Evolutionary conservation across 139 green algal genomes (phyloP).

Genomic region (Auxenochlorella protothecoides): DNA sequence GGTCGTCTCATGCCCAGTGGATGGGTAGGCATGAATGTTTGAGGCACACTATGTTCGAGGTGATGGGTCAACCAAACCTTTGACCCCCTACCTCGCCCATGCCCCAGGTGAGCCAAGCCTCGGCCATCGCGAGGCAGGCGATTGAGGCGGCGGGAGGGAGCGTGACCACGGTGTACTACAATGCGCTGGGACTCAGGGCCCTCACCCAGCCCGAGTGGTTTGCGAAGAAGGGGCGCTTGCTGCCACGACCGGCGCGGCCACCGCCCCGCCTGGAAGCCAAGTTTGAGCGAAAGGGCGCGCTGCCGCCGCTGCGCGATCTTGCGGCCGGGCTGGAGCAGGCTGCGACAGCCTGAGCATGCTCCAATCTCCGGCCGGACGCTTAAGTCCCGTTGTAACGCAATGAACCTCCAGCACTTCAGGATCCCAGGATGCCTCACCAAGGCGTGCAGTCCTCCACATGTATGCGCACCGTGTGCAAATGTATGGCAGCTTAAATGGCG

Average conservation of each 20-base stretch:
- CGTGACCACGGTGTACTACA: slow-evolving; percentile 91
- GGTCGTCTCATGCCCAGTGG: not conserved
- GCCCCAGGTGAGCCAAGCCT: slow-evolving; percentile 65
- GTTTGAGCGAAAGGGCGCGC: slow-evolving; percentile 44
- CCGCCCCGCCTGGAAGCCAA: slow-evolving; percentile 49
- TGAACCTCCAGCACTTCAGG: slow-evolving; percentile 2
- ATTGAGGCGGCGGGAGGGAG: slow-evolving; percentile 63
- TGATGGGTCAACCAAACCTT: not conserved
- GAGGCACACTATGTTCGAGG: not conserved
- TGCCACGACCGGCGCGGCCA: slow-evolving; percentile 59
- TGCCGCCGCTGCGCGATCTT: slow-evolving; percentile 27
- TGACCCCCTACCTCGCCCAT: not conserved
- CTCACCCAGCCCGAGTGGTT: slow-evolving; percentile 69
- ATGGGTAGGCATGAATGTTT: not conserved
- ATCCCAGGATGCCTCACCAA: slow-evolving; percentile 14
- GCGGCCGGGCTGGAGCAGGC: not conserved
- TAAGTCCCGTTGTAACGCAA: not conserved
- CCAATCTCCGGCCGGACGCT: not conserved
- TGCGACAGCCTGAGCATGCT: not conserved
- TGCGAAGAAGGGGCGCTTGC: slow-evolving; percentile 44
- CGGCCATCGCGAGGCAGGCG: slow-evolving; percentile 26
- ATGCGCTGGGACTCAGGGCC: slow-evolving; percentile 67
- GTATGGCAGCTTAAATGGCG: not conserved
- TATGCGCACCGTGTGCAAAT: too few relatives aligned
- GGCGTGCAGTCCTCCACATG: not conserved